Evolutionary conservation across 139 green algal species (phyloP).

Genomic region (Desmodesmus armatus): DNA sequence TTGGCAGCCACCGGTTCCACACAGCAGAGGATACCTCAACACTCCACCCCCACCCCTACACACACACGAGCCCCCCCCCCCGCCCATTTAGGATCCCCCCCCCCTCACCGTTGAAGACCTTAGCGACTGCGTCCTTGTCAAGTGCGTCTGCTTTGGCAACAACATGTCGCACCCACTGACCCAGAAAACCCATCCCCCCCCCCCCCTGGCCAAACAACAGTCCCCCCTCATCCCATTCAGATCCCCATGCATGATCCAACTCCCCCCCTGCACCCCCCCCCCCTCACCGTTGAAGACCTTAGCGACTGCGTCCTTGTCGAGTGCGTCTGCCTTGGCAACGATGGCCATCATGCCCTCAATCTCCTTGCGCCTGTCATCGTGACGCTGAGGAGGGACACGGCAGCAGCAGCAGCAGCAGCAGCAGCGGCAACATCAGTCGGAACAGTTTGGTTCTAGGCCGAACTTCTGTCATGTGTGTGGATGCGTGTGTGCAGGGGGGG

Average conservation of each 20-base stretch:
- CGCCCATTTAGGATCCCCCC: too few relatives aligned
- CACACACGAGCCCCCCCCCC: neutral
- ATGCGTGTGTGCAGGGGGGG: too few relatives aligned
- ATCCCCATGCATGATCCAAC: neutral
- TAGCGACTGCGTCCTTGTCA: slow-evolving; percentile 76
- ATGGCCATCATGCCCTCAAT: slow-evolving; percentile 97
- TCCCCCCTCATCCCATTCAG: neutral
- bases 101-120: slow-evolving; percentile 79
- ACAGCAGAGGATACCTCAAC: too few relatives aligned
- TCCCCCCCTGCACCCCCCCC: neutral
- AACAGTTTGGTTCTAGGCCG: too few relatives aligned
- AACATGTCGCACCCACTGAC: too few relatives aligned
- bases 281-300: slow-evolving; percentile 75
- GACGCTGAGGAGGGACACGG: slow-evolving; percentile 44
- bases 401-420: too few relatives aligned
- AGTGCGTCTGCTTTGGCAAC: slow-evolving; percentile 90
- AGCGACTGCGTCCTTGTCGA: slow-evolving; percentile 77
- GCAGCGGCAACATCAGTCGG: too few relatives aligned
- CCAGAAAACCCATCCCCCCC: too few relatives aligned
- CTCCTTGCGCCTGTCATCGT: slow-evolving; percentile 70
- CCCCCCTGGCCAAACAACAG: neutral
- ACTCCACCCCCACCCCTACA: too few relatives aligned
- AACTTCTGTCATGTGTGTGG: too few relatives aligned
- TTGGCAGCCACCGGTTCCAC: too few relatives aligned
- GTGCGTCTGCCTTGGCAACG: slow-evolving; percentile 88